These are phyloP conservation scores for Mortierella sp. DNA, from an alignment of 371 early-diverging fungal genomes.

Conservation along the genomic window DNA sequence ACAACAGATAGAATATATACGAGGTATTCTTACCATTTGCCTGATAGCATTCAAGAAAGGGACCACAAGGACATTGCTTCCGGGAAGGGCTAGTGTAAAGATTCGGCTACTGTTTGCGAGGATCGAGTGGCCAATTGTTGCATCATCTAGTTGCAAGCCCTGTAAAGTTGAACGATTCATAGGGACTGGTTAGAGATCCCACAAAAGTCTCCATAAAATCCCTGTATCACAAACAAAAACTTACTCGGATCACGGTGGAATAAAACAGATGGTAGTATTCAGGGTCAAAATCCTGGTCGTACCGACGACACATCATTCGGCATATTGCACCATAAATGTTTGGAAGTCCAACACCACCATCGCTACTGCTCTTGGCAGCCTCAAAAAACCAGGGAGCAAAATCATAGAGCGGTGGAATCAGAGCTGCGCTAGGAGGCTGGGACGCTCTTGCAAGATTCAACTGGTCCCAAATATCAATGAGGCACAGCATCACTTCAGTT, in stretches of 20 bases:
- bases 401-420: slow-evolving; percentile 42
- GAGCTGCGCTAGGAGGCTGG: slow-evolving; percentile 20
- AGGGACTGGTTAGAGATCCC: neutral
- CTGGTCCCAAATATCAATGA: slow-evolving; percentile 76
- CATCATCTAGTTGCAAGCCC: slow-evolving; percentile 69
- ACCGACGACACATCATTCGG: slow-evolving; percentile 76
- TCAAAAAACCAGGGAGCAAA: slow-evolving; percentile 51
- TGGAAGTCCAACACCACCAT: slow-evolving; percentile 45
- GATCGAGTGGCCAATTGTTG: slow-evolving; percentile 68
- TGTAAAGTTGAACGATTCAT: slow-evolving; percentile 20
- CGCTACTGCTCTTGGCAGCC: slow-evolving; percentile 43
- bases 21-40: slow-evolving; percentile 56
- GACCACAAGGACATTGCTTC: slow-evolving; percentile 73
- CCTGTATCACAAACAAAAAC: no score
- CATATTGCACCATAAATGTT: slow-evolving; percentile 72
- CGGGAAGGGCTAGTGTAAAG: slow-evolving; percentile 74
- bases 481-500: slow-evolving; percentile 74
- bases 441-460: slow-evolving; percentile 58
- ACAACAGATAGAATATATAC: neutral
- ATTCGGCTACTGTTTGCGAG: slow-evolving; percentile 70
- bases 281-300: slow-evolving; percentile 68
- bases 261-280: slow-evolving; percentile 77
- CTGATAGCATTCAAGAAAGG: slow-evolving; percentile 70
- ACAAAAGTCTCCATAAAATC: neutral
- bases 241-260: slow-evolving; percentile 66